Conservation (phyloP, 2,329 filamentous ascomycete genomes). For the Ophiostoma sp. region DNA sequence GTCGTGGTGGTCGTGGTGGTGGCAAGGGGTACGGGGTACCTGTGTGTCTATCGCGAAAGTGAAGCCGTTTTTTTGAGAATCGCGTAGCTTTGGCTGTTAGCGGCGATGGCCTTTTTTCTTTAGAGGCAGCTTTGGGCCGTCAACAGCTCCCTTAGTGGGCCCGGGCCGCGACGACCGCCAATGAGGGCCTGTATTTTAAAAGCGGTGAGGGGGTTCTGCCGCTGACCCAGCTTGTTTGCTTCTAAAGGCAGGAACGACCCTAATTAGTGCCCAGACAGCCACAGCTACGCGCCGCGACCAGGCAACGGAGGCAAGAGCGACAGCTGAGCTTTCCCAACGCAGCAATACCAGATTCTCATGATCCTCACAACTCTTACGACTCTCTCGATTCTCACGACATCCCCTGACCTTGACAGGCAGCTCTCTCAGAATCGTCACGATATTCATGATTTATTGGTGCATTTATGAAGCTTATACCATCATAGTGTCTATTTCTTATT, state of each 20-base stretch:
- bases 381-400: neutral
- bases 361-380: neutral
- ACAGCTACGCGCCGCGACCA: conserved; percentile 13
- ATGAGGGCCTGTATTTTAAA: conserved; percentile 14
- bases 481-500: neutral
- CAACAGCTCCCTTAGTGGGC: conserved; percentile 24
- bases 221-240: conserved; percentile 11
- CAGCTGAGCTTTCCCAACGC: neutral
- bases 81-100: conserved; percentile 25
- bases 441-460: neutral
- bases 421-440: neutral
- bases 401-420: neutral
- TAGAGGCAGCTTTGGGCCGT: conserved; percentile 22
- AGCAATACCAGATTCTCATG: neutral
- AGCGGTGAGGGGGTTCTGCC: conserved; percentile 27
- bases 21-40: neutral
- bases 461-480: neutral
- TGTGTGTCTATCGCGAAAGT: conserved; percentile 20
- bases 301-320: conserved; percentile 20
- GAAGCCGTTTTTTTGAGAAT: conserved; percentile 20
- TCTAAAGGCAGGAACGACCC: conserved; percentile 21
- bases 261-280: conserved; percentile 6
- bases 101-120: conserved; percentile 23
- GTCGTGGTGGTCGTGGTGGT: neutral
- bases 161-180: conserved; percentile 17